Conservation (phyloP, 352 stramenopile genomes). For the Phytophthora lateralis region DNA sequence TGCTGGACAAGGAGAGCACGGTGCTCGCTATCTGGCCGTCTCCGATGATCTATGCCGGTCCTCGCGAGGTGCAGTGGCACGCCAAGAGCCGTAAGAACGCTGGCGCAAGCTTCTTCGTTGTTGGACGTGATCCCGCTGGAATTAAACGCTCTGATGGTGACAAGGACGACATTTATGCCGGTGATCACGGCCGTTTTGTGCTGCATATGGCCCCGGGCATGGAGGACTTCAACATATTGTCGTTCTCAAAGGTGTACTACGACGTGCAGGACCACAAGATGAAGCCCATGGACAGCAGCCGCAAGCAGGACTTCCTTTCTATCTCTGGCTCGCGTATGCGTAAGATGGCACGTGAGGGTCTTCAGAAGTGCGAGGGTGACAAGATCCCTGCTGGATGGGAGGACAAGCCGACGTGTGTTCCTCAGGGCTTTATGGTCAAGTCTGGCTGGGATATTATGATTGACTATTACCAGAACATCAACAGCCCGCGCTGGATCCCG, state of each 20-base stretch:
- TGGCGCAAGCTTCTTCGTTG: constrained; percentile 97
- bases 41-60: constrained; percentile 98
- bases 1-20: constrained; percentile 96
- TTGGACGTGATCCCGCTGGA: constrained; percentile 96
- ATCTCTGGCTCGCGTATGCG: constrained; percentile 98
- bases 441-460: constrained; percentile 98
- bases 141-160: constrained; percentile 97
- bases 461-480: constrained; percentile 98
- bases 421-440: constrained; percentile 98
- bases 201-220: constrained; percentile 96
- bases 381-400: constrained; percentile 77
- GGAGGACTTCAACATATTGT: constrained; percentile 94
- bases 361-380: constrained; percentile 88
- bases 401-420: constrained; percentile 91
- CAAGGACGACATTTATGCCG: constrained; percentile 96
- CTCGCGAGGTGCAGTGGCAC: constrained; percentile 98
- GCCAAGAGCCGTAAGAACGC: constrained; percentile 96
- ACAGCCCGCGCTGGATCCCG: constrained; percentile 83
- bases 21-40: constrained; percentile 99
- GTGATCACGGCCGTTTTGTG: constrained; percentile 97
- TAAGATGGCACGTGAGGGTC: constrained; percentile 94
- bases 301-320: constrained; percentile 97
- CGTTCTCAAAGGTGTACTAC: constrained; percentile 98
- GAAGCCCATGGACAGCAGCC: constrained; percentile 93
- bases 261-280: constrained; percentile 98